phyloP scores from a whole-genome alignment of 768 basidiomycete genomes.

The Gymnopilus dilepis region DNA sequence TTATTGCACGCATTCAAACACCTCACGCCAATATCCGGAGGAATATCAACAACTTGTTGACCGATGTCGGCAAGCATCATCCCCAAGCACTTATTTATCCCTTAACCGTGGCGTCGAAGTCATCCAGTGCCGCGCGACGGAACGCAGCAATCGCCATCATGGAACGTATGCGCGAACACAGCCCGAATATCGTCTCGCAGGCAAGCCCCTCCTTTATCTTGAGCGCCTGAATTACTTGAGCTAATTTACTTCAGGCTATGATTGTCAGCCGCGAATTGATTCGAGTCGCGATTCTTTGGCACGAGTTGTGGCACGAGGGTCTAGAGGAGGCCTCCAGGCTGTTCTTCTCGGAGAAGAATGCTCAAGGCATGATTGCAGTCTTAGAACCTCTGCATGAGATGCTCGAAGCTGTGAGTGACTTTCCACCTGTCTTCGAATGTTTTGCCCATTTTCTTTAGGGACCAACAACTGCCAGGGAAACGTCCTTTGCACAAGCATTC shows the following conservation, averaged over 20 bases:
- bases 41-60: constrained; percentile 87
- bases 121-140: constrained; percentile 81
- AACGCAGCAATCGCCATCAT: constrained; percentile 87
- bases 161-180: constrained; percentile 93
- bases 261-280: constrained; percentile 94
- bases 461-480: constrained; percentile 92
- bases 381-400: constrained; percentile 93
- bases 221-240: not conserved
- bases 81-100: constrained; percentile 97
- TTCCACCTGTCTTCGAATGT: not conserved
- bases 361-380: constrained; percentile 94
- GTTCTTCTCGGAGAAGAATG: constrained; percentile 97
- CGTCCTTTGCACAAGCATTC: constrained; percentile 92
- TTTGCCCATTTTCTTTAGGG: constrained; percentile 55
- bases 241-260: constrained; percentile 58
- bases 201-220: constrained; percentile 40
- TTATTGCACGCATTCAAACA: constrained; percentile 98
- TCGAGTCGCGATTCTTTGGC: constrained; percentile 97
- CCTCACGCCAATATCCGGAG: constrained; percentile 85
- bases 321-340: constrained; percentile 95
- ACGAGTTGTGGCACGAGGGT: constrained; percentile 98
- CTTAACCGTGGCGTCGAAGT: constrained; percentile 95
- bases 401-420: constrained; percentile 77
- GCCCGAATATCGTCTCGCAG: constrained; percentile 85
- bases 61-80: constrained; percentile 94